Percentiles rank a stretch among this genome's conserved stretches.
phyloP scores from a whole-genome alignment of 805 yeast species.

The Metschnikowia noctiluminum region DNA sequence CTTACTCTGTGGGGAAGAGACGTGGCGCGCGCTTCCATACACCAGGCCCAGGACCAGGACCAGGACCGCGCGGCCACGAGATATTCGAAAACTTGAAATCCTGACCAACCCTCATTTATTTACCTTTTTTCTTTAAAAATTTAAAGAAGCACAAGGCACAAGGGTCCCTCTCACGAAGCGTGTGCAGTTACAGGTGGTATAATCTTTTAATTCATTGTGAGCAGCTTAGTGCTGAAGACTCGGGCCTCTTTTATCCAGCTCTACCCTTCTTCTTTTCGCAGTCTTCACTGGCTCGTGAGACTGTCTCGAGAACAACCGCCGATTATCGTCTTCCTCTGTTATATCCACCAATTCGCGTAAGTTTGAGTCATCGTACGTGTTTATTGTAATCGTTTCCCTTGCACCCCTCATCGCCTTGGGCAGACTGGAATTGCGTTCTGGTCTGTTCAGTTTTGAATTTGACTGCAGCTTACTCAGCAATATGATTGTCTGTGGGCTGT shows the following conservation, averaged over 20 bases:
- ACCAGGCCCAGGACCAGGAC: too few species aligned
- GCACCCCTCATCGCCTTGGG: not conserved
- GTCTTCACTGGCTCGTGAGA: not conserved
- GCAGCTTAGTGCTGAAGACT: too few species aligned
- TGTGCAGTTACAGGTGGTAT: too few species aligned
- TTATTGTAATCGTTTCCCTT: not conserved
- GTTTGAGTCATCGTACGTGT: not conserved
- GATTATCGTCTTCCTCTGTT: not conserved
- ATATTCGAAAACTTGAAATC: too few species aligned
- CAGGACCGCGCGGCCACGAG: too few species aligned
- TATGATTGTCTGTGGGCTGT: not conserved
- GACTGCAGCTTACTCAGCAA: not conserved
- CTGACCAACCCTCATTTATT: too few species aligned
- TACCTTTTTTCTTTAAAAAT: too few species aligned
- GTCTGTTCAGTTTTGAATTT: not conserved
- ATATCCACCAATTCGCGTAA: slow-evolving; percentile 1
- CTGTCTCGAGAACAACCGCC: not conserved
- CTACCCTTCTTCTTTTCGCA: slow-evolving; percentile 4
- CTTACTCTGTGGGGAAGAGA: too few species aligned
- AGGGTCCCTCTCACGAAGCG: too few species aligned
- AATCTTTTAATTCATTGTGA: too few species aligned
- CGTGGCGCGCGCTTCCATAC: too few species aligned
- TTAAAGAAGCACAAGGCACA: too few species aligned
- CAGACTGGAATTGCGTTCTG: not conserved
- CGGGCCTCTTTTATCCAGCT: not conserved